phyloP scores from a whole-genome alignment of 768 basidiomycete genomes.

The Rhodosporidiobolus sp. region DNA sequence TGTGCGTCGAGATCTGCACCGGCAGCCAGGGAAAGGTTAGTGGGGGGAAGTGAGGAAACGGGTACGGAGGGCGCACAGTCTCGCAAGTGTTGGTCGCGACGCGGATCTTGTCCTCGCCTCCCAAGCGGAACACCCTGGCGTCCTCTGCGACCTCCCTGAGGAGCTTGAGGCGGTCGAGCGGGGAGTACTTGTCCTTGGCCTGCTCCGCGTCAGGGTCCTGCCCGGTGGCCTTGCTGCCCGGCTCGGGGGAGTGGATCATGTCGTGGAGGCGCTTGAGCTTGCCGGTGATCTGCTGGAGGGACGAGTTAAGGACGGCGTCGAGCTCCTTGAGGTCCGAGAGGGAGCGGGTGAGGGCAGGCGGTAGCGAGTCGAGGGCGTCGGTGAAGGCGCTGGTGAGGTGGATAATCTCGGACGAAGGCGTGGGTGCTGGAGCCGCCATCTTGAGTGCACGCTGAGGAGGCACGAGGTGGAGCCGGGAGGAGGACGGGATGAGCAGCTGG shows the following conservation, averaged over 20 bases:
- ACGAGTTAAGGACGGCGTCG: slow-evolving; percentile 81
- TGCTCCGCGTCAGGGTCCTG: too few relatives aligned
- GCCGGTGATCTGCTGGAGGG: slow-evolving; percentile 72
- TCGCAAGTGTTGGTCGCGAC: slow-evolving; percentile 46
- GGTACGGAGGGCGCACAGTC: slow-evolving; percentile 27
- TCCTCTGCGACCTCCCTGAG: slow-evolving; percentile 93
- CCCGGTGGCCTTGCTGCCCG: neutral
- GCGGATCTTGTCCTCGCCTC: slow-evolving; percentile 46
- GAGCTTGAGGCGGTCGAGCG: slow-evolving; percentile 69
- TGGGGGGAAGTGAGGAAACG: neutral
- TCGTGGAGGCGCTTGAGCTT: slow-evolving; percentile 72
- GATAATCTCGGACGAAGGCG: slow-evolving; percentile 37
- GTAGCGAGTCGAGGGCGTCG: slow-evolving; percentile 88
- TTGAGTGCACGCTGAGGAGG: neutral
- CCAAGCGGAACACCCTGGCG: slow-evolving; percentile 53
- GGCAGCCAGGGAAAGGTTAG: neutral
- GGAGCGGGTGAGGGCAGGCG: slow-evolving; percentile 86
- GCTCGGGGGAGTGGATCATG: slow-evolving; percentile 55
- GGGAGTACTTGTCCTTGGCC: slow-evolving; percentile 53
- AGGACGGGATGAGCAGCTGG: neutral
- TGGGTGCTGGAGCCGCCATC: slow-evolving; percentile 17
- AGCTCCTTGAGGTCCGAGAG: slow-evolving; percentile 96
- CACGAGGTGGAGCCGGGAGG: neutral
- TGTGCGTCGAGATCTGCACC: slow-evolving; percentile 36
- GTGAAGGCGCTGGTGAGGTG: slow-evolving; percentile 61